Evolutionary conservation across 331 rosid species (phyloP).

Genomic region (Erythrophleum ivorense): DNA sequence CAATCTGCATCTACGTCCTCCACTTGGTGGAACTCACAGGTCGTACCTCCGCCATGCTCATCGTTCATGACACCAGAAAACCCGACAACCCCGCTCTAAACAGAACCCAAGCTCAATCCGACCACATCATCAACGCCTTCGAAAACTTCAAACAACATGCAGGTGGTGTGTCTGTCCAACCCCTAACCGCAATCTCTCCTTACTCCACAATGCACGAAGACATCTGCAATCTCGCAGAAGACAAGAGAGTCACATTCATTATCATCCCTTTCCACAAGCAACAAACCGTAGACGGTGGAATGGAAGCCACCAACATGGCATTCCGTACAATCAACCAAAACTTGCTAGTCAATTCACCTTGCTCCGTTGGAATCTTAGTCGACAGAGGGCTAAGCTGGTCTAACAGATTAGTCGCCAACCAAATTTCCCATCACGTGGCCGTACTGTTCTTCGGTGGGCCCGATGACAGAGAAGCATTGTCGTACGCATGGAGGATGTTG

Average conservation of each 20-base stretch:
- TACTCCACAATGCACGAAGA: constrained; percentile 95
- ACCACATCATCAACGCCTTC: constrained; percentile 75
- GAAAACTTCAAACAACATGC: constrained; percentile 72
- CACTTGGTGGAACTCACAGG: constrained; percentile 85
- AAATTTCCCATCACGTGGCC: constrained; percentile 54
- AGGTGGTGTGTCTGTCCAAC: constrained; percentile 62
- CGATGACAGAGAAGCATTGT: constrained; percentile 84
- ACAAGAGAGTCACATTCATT: constrained; percentile 76
- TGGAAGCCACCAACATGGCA: constrained; percentile 74
- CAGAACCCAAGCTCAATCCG: constrained; percentile 72
- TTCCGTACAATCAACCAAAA: constrained; percentile 69
- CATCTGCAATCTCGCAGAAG: constrained; percentile 73
- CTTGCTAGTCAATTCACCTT: constrained; percentile 68
- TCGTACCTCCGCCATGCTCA: constrained; percentile 81
- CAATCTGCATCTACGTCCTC: constrained; percentile 76
- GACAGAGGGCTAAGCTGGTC: constrained; percentile 75
- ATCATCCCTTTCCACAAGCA: constrained; percentile 90
- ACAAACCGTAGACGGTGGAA: constrained; percentile 85
- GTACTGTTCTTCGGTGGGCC: constrained; percentile 84
- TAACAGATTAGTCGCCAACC: constrained; percentile 47
- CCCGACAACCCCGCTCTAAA: constrained; percentile 55
- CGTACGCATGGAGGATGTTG: constrained; percentile 81
- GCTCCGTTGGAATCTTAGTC: constrained; percentile 85
- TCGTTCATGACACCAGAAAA: constrained; percentile 63
- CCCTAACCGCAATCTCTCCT: constrained; percentile 84